Conservation (phyloP, 1,139 yeast species). For the Sugiyamaella xylanicola region DNA sequence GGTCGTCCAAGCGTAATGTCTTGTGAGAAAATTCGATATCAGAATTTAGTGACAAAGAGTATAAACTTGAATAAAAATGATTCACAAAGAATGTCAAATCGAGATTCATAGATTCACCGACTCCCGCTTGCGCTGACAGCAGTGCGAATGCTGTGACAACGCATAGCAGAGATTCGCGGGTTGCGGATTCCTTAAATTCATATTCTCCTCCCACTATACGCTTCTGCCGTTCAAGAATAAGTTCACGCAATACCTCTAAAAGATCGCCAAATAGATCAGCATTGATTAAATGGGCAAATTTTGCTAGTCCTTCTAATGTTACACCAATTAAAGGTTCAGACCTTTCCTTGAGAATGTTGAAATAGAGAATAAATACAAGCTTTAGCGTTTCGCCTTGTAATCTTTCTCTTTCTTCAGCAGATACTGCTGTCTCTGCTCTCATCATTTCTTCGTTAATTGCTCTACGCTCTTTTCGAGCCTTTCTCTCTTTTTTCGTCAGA, state of each 20-base stretch:
- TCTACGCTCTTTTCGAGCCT: slow-evolving; percentile 81
- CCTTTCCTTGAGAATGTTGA: slow-evolving; percentile 70
- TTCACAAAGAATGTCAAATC: slow-evolving; percentile 60
- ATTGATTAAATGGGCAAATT: slow-evolving; percentile 89
- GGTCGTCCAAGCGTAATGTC: slow-evolving; percentile 76
- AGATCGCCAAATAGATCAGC: slow-evolving; percentile 91
- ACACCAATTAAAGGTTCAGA: slow-evolving; percentile 63
- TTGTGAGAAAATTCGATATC: slow-evolving; percentile 86
- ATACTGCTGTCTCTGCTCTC: slow-evolving; percentile 82
- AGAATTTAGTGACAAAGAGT: slow-evolving; percentile 72
- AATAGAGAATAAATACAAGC: slow-evolving; percentile 66
- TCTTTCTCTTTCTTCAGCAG: slow-evolving; percentile 82
- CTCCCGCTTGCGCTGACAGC: slow-evolving; percentile 63
- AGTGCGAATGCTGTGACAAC: slow-evolving; percentile 89
- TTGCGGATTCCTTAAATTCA: slow-evolving; percentile 45
- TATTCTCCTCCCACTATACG: slow-evolving; percentile 45
- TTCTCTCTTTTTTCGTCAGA: slow-evolving; percentile 82
- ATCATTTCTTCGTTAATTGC: slow-evolving; percentile 87
- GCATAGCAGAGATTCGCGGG: slow-evolving; percentile 75
- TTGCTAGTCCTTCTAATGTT: slow-evolving; percentile 87
- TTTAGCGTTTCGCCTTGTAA: slow-evolving; percentile 84
- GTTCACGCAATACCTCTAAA: slow-evolving; percentile 82
- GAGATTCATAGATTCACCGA: slow-evolving; percentile 47
- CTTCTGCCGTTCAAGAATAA: slow-evolving; percentile 53
- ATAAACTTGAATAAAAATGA: slow-evolving; percentile 66